phyloP scores from a whole-genome alignment of 768 basidiomycete species.

The Suillus bovinus region DNA sequence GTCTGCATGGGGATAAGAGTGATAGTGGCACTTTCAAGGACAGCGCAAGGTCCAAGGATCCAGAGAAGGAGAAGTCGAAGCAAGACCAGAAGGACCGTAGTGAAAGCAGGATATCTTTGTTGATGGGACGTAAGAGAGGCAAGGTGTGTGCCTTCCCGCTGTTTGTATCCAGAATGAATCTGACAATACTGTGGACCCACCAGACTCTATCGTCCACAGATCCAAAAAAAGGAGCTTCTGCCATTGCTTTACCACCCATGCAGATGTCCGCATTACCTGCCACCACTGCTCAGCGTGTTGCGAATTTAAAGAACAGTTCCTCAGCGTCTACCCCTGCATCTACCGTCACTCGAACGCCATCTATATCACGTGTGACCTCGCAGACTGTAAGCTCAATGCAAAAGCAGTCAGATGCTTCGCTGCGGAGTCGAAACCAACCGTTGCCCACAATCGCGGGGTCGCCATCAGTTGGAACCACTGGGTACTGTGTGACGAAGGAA shows the following conservation, averaged over 20 bases:
- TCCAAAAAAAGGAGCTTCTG: constrained; percentile 68
- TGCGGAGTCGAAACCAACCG: constrained; percentile 65
- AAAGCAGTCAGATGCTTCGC: constrained; percentile 81
- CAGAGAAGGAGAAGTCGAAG: constrained; percentile 56
- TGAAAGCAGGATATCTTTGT: constrained; percentile 83
- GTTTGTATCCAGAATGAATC: constrained; percentile 7
- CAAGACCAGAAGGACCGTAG: constrained; percentile 84
- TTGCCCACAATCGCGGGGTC: constrained; percentile 93
- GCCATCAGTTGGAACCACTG: constrained; percentile 76
- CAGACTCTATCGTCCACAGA: constrained; percentile 87
- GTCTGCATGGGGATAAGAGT: constrained; percentile 62
- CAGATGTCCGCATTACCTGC: constrained; percentile 85
- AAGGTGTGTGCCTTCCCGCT: constrained; percentile 58
- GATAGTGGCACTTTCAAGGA: constrained; percentile 44
- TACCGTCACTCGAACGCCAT: constrained; percentile 42
- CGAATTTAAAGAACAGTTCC: constrained; percentile 64
- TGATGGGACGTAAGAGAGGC: constrained; percentile 88
- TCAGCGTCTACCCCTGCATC: constrained; percentile 43
- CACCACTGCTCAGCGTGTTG: constrained; percentile 81
- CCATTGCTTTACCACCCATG: constrained; percentile 83
- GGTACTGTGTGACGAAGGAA: constrained; percentile 53
- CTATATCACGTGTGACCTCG: constrained; percentile 68
- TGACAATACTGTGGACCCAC: neutral
- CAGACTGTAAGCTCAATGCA: constrained; percentile 87
- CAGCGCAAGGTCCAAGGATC: constrained; percentile 40